Base-by-base conservation (phyloP, 2,329 filamentous ascomycete genomes). In the Pseudogymnoascus sp. region DNA sequence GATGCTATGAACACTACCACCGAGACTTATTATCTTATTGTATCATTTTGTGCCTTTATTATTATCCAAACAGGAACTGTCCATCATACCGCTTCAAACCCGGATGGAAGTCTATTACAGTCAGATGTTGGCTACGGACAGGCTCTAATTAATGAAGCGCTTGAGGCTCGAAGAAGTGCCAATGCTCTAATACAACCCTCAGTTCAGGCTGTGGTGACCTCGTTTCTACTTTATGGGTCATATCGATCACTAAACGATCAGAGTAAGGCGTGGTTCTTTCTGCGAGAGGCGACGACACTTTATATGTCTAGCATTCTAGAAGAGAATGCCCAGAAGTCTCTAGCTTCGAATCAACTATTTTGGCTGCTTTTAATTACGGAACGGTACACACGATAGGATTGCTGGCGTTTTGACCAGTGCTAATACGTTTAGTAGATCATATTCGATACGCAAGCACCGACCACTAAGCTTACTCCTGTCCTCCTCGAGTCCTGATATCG, bases 321-420 rank as follows among this genome's bases (percentile, higher is more conserved):
- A 61, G 84, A 87, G 68, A 75, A 78, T 22, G 77, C 79, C 1
- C 87, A 87, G 70, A 75, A 73, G 46, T 77, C 75, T 5, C 70
- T 78, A 1, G 76, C 81, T 38, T 74, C 78, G 1, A 74, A 82
- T 4, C 84, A 86, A 68, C 76, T 74, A 6, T 87, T 85, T 70
- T 88, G 85, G 85, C 77, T 86, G 41, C 74, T 88, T 8, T 86
- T 86, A 68, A 79, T 87, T 33, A 84, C 83, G 0, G 85, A 88
- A 73, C 79, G 82, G 81, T 83, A 73, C 8, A 31, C 4, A 56
- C 14, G 4, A 33, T 26, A 59, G 62, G 61, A 24, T 38, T 1
- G 26, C n/a, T 53, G 11, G 22, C 4, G 22, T 46, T 14, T 10
- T 56, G 16, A 33, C n/a, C 7, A 19, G 38, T 59, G 11, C 16